Evolutionary conservation across 139 green algal species (phyloP), one percentile per base, ranked within the genome.

Genomic region (Chlorella ohadii): DNA sequence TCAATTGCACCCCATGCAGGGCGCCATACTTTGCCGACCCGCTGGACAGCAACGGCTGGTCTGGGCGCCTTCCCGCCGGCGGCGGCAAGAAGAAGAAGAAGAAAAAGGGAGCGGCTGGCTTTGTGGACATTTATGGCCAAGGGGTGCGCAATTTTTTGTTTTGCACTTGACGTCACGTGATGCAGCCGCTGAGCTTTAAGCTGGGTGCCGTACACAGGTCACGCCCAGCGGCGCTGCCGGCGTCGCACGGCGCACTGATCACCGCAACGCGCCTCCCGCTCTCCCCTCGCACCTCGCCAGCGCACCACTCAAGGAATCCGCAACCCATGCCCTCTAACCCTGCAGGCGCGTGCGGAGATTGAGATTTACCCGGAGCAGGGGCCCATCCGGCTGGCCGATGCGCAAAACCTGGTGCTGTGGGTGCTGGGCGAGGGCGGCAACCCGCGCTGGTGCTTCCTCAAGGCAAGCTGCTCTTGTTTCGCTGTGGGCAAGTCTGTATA

Each of bases 351-450:
- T 9, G 80, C 80, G 7, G 51, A n/a, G 27, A 33, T 85, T 7
- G 51, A 78, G 36, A 1, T 85, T 33, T 34, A 72, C 25, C 55
- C 20, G n/a, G 80, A 72, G 67, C 44, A 66, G 36, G 80, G 82
- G 3, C 72, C 76, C n/a, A 87, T 93, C 38, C 72, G 84, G 36
- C 36, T 91, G 31, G 25, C 76, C 13, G 91, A 94, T 64, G 89
- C 92, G 33, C 89, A 93, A 67, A 81, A 82, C 31, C 81, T 95
- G 71, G 22, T 95, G 41, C 83, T 92, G 39, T 95, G 92, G 92
- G 82, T 94, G 70, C 82, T 94, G n/a, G 91, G 73, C 0, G 87
- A 94, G 28, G 88, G 83, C 23, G 31, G 61, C 31, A 91, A 84
- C 38, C 88, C 91, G 23, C 77, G 65, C 7, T 95, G 92, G 92